Base-by-base conservation (phyloP, 1,139 yeast species). In the Blastobotrys aristatus region DNA sequence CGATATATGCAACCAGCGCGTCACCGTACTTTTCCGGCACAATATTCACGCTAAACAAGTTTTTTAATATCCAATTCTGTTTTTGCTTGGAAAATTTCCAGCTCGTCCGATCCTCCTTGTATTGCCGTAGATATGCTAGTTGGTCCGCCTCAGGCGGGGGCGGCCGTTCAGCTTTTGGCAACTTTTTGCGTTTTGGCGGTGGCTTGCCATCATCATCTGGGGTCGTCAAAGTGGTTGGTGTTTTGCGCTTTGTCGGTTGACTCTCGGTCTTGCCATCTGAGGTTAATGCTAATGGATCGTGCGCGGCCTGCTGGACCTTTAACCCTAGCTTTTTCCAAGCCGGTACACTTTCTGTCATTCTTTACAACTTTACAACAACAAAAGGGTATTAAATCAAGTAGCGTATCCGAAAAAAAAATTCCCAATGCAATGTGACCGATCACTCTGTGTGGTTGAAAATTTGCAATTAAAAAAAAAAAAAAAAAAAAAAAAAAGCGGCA, bases 1-100 rank as follows among this genome's bases (percentile, higher is more conserved):
- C 75, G 43, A 88, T 66, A 60, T 90, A 90, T 8, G 65, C 64
- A 17, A 73, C 57, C 51, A 89, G 64, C 37, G 80, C 79, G 1
- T 64, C 70, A 42, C 74, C 77, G 57, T 86, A 89, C 2, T 74
- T 69, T 0, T 68, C 72, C 10, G 42, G 30, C 2, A 47, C 33
- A 10, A 37, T 21, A 1, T 84, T 85, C 16, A 83, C 75, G 32
- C 62, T 53, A 14, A 68, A 72, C 27, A 60, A 56, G 65, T 88
- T 82, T 60, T 83, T 84, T 53, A 89, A 67, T 44, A 90, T 74
- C 97, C 97, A 90, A 62, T 88, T 89, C 64, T 90, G 97, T 57
- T 90, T 89, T 69, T 86, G 95, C 61, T 90, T 90, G 50, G 95
- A 84, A 63, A 90, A 90, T 68, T 89, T 90, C 97, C 97, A 90